Evolutionary conservation across 768 basidiomycete genomes (phyloP), one percentile per base, ranked within the genome.

Genomic region (Rhodocollybia butyracea): DNA sequence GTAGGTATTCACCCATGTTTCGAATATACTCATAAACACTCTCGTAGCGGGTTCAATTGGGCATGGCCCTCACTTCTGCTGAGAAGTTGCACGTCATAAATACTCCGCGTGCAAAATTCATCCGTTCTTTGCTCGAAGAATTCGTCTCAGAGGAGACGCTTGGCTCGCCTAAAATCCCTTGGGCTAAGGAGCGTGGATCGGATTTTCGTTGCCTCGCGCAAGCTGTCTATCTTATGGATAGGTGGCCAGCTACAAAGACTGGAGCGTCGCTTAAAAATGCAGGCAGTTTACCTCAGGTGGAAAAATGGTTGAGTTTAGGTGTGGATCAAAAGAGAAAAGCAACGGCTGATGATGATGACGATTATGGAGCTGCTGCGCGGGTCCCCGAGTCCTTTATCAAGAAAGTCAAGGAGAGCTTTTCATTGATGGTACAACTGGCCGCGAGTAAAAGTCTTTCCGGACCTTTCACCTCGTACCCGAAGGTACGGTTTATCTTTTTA

Each of bases 41-140:
- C 24, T 13, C 39, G 21, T 57, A 91, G 86, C 77, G 89, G 45
- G 89, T 91, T 6, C 89, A 90, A 69, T 73, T 89, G 2, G 89
- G 89, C 5, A 85, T 91, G 77, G 88, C 89, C 0, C 73, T 54
- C 7, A 54, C 43, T 10, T 31, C 11, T 47, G 24, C 66, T 79
- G 89, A 91, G 63, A 86, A 85, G 64, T 71, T 91, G 7, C 85
- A 88, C 63, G 88, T 89, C 1, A 73, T 83, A 57, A 79, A 73
- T 51, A 80, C 82, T 0, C 77, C 82, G 0, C 79, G 84, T 57
- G 74, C 85, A 1, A 56, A 65, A 1, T 84, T 90, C 62, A 74
- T 88, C 17, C 84, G 85, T 19, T 68, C 73, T 17, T 58, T 91
- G 1, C 75, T 83, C 52, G 63, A 68, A 4, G 63, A 72, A 19